Evolutionary conservation across 2,329 filamentous ascomycete species (phyloP).

Genomic region (Conoideocrella luteorostrata): DNA sequence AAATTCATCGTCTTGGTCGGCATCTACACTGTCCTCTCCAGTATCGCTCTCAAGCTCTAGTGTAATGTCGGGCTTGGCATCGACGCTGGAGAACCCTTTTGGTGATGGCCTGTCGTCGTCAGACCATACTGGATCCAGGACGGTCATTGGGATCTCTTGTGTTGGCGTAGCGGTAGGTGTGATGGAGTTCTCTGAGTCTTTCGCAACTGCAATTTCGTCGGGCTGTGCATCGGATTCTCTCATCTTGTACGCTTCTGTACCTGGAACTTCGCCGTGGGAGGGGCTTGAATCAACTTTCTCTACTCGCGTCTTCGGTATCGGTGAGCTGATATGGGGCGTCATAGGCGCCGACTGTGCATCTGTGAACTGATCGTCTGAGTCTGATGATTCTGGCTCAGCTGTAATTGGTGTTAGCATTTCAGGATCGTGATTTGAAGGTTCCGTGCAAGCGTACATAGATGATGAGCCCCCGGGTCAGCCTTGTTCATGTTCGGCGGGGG

Average conservation of each 20-base stretch:
- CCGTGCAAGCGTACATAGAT: conserved; percentile 40
- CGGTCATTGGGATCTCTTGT: conserved; percentile 31
- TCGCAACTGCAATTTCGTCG: conserved; percentile 51
- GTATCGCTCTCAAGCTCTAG: conserved; percentile 14
- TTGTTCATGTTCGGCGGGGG: conserved; percentile 25
- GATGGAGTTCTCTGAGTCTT: conserved; percentile 18
- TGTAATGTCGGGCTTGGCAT: conserved; percentile 48
- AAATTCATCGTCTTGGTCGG: conserved; percentile 36
- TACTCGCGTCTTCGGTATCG: conserved; percentile 52
- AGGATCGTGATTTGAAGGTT: not conserved
- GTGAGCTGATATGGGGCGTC: conserved; percentile 38
- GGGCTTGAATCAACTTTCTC: conserved; percentile 49
- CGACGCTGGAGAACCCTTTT: conserved; percentile 26
- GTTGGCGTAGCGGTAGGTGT: conserved; percentile 15
- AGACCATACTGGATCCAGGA: conserved; percentile 33
- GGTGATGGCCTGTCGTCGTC: not conserved
- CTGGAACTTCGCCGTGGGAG: conserved; percentile 54
- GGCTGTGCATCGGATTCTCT: conserved; percentile 52
- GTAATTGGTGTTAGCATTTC: conserved; percentile 18
- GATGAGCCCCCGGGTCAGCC: conserved; percentile 53
- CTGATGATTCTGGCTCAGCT: conserved; percentile 43
- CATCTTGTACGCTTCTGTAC: conserved; percentile 50
- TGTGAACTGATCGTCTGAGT: conserved; percentile 64
- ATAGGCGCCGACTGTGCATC: conserved; percentile 52
- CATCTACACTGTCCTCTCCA: not conserved